A percentile compares a stretch with the other conserved stretches of the same genome.
Conservation (phyloP, 2,329 filamentous ascomycete genomes). For the Stagonosporopsis rhizophila region DNA sequence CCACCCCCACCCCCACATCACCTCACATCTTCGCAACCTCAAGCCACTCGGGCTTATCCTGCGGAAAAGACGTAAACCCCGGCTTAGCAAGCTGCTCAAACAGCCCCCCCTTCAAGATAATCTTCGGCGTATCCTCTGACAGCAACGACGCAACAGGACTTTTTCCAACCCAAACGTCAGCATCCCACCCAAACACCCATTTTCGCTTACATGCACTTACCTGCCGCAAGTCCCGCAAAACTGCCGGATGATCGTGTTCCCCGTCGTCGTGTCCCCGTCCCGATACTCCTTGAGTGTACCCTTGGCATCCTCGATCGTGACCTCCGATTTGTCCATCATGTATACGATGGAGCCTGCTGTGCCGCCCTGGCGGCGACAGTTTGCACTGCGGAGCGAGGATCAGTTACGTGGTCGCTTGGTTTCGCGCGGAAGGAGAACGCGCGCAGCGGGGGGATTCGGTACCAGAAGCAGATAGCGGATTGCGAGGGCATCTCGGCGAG, state of each 20-base stretch:
- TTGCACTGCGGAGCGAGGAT: conserved; percentile 26
- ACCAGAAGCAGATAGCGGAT: conserved; percentile 44
- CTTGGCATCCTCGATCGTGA: conserved; percentile 32
- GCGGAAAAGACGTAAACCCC: conserved; percentile 23
- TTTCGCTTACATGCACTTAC: conserved; percentile 17
- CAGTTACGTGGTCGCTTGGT: too few species aligned
- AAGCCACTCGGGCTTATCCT: conserved; percentile 36
- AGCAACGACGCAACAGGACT: conserved; percentile 35
- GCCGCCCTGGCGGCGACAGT: conserved; percentile 40
- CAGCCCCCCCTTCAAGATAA: conserved; percentile 37
- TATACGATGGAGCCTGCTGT: conserved; percentile 33
- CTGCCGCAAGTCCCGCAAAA: conserved; percentile 44
- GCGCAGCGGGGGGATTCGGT: too few species aligned
- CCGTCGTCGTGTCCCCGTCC: conserved; percentile 37
- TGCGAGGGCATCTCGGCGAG: conserved; percentile 30
- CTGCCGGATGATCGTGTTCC: conserved; percentile 35
- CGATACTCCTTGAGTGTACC: conserved; percentile 33
- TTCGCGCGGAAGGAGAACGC: too few species aligned
- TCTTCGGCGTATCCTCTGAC: conserved; percentile 21
- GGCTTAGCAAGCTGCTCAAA: conserved; percentile 34
- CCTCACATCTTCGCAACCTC: conserved; percentile 10
- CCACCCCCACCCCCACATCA: neutral
- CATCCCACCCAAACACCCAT: too few species aligned
- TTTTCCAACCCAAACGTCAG: neutral
- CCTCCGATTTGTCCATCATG: conserved; percentile 26